Conservation (phyloP, 2,329 filamentous ascomycete genomes). For the Sclerotinia spermophila region DNA sequence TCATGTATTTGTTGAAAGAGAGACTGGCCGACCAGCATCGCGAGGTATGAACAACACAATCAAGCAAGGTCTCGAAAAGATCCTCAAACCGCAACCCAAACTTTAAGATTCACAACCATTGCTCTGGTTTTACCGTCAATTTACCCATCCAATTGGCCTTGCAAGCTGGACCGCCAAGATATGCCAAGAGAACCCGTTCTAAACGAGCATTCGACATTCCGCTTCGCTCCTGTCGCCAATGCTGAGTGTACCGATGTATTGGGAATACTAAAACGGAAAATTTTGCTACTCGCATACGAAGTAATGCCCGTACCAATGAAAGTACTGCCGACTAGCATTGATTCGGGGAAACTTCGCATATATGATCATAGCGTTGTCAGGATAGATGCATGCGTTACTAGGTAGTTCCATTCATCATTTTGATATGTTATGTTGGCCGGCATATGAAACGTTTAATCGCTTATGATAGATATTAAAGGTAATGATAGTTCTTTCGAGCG, state of each 20-base stretch:
- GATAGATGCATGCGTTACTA: background rate
- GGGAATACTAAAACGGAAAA: background rate
- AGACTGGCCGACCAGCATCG: conserved; percentile 62
- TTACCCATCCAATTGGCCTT: background rate
- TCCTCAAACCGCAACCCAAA: conserved; percentile 42
- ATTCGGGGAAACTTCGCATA: background rate
- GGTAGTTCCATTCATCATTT: background rate
- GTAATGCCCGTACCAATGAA: background rate
- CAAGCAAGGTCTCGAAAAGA: conserved; percentile 55
- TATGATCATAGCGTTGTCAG: background rate
- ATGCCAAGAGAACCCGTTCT: background rate
- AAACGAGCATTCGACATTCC: background rate
- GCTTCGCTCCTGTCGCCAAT: background rate
- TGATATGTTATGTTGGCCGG: background rate
- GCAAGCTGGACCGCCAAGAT: background rate
- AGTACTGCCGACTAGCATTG: background rate
- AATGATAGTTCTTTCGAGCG: background rate
- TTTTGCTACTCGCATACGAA: background rate
- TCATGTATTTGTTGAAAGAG: conserved; percentile 82
- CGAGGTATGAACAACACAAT: conserved; percentile 61
- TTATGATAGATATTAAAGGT: too few relatives aligned
- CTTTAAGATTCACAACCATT: conserved; percentile 21
- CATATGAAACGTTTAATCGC: too few relatives aligned
- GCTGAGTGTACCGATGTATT: background rate
- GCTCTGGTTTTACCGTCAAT: background rate